phyloP scores from a whole-genome alignment of 306 rosid genomes.

The Castanea crenata region DNA sequence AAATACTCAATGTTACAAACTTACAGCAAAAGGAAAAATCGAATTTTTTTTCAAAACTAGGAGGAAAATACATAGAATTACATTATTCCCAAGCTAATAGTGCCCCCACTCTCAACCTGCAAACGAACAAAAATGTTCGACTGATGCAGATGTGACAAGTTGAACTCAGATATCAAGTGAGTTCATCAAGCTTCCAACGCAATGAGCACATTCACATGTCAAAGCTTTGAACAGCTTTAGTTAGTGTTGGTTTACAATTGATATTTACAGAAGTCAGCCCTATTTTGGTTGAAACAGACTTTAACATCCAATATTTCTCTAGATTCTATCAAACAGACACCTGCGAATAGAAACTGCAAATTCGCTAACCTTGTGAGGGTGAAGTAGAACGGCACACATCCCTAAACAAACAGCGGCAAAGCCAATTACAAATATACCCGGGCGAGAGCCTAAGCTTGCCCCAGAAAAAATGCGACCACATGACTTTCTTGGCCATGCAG shows the following conservation, averaged over 20 bases:
- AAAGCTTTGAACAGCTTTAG: neutral
- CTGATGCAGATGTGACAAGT: neutral
- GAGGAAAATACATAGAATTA: neutral
- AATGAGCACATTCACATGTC: slow-evolving; percentile 1
- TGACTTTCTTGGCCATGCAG: slow-evolving; percentile 34
- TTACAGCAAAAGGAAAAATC: neutral
- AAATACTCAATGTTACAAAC: neutral
- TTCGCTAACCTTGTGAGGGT: slow-evolving; percentile 69
- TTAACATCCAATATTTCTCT: slow-evolving; percentile 8
- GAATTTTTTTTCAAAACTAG: neutral
- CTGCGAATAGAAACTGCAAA: slow-evolving; percentile 77
- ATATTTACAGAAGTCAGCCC: slow-evolving; percentile 29
- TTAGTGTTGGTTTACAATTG: slow-evolving; percentile 37
- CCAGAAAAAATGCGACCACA: slow-evolving; percentile 25
- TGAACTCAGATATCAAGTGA: slow-evolving; percentile 7
- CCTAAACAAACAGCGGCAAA: slow-evolving; percentile 68
- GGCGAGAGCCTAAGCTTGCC: slow-evolving; percentile 38
- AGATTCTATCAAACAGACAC: slow-evolving; percentile 55
- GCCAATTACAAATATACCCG: slow-evolving; percentile 49
- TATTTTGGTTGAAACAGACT: neutral
- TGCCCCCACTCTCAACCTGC: neutral
- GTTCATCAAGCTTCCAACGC: neutral
- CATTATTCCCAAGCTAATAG: neutral
- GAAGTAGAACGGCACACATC: slow-evolving; percentile 68
- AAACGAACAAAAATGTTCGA: neutral